phyloP scores from a whole-genome alignment of 2,329 filamentous ascomycete genomes.

The Pezicula carpinea region DNA sequence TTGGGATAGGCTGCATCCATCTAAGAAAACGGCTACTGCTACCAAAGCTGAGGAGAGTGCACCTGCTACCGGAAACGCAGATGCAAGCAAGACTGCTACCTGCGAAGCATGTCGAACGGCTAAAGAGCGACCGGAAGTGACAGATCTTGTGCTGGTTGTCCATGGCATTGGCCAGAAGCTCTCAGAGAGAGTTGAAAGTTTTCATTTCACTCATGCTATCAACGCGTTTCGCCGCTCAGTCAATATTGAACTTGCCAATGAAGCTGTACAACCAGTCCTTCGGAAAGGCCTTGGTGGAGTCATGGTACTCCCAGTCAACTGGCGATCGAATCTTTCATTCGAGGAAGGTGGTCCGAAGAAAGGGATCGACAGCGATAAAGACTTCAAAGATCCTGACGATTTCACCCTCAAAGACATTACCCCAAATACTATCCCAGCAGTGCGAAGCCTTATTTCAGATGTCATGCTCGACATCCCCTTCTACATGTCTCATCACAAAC shows the following conservation, averaged over 20 bases:
- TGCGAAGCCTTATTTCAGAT: constrained; percentile 92
- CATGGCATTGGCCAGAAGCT: constrained; percentile 97
- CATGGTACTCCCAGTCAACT: constrained; percentile 93
- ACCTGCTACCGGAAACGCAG: constrained; percentile 12
- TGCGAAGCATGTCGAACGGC: constrained; percentile 61
- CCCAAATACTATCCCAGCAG: constrained; percentile 80
- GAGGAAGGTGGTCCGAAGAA: constrained; percentile 68
- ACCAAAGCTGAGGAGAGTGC: constrained; percentile 26
- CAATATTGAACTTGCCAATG: constrained; percentile 75
- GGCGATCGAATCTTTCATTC: constrained; percentile 83
- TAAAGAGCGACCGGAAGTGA: constrained; percentile 64
- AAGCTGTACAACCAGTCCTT: constrained; percentile 69
- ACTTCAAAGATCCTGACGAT: constrained; percentile 45
- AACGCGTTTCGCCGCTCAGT: constrained; percentile 83
- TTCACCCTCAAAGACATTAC: constrained; percentile 85
- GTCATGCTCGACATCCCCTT: constrained; percentile 99
- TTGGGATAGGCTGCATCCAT: constrained; percentile 68
- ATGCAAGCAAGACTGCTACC: constrained; percentile 12
- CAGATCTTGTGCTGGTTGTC: constrained; percentile 83
- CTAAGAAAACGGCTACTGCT: constrained; percentile 25
- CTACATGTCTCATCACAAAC: constrained; percentile 93
- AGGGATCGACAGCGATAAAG: constrained; percentile 46
- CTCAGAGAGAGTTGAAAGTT: constrained; percentile 90
- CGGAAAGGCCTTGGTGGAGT: constrained; percentile 78
- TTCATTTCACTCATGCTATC: constrained; percentile 94